Evolutionary conservation across 331 rosid species (phyloP).

Genomic region (Acacia concinna): DNA sequence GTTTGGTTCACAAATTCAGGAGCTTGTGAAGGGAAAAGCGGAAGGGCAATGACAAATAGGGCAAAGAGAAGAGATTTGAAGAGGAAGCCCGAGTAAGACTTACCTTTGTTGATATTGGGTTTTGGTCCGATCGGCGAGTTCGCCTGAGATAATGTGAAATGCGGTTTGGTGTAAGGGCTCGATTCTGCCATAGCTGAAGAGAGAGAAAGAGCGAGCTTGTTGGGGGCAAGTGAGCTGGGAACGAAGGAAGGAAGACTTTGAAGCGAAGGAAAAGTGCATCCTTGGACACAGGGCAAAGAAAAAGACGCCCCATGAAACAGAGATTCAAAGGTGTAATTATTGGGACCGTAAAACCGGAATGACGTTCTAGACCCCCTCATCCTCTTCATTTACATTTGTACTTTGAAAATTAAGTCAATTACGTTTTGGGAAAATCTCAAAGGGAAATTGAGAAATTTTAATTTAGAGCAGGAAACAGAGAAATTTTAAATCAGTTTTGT

Average conservation of each 20-base stretch:
- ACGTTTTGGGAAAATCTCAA: too few species aligned
- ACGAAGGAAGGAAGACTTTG: constrained; percentile 62
- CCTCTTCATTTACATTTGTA: background rate
- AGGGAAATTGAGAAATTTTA: too few species aligned
- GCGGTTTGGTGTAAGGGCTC: constrained; percentile 37
- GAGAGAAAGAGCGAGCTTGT: background rate
- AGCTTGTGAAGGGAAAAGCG: constrained; percentile 66
- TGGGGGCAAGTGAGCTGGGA: constrained; percentile 24
- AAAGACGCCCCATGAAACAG: background rate
- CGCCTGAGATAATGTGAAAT: constrained; percentile 28
- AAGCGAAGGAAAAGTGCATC: constrained; percentile 35
- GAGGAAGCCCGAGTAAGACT: constrained; percentile 39
- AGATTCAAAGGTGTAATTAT: background rate
- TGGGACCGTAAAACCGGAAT: background rate
- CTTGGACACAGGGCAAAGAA: background rate
- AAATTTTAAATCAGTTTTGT: too few species aligned
- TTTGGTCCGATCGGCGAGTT: constrained; percentile 28
- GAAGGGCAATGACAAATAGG: constrained; percentile 35
- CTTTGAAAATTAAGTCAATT: too few species aligned
- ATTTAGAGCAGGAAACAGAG: too few species aligned
- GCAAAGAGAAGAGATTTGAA: constrained; percentile 47
- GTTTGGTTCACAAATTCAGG: constrained; percentile 56
- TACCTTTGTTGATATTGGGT: constrained; percentile 34
- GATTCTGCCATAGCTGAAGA: constrained; percentile 53
- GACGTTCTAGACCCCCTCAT: background rate